phyloP scores from a whole-genome alignment of 2,329 filamentous ascomycete species.

The Cordyceps farinosa region DNA sequence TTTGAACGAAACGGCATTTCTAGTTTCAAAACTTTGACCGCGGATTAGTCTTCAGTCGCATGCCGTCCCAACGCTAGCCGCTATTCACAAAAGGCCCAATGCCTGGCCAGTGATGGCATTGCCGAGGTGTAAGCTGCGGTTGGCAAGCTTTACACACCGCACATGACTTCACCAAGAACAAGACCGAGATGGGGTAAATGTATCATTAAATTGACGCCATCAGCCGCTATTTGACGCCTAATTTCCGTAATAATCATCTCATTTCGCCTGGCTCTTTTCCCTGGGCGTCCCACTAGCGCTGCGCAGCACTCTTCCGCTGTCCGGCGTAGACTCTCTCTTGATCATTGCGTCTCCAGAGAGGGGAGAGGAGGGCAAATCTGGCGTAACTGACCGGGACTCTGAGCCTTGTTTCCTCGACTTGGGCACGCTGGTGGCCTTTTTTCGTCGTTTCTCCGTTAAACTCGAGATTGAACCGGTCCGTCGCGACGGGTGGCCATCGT shows the following conservation, averaged over 20 bases:
- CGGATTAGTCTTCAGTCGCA: neutral
- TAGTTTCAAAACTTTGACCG: no score
- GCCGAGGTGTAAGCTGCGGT: neutral
- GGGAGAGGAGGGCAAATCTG: slow-evolving; percentile 53
- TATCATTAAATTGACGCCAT: neutral
- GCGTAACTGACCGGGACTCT: slow-evolving; percentile 52
- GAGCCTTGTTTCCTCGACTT: slow-evolving; percentile 42
- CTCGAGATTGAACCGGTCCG: slow-evolving; percentile 46
- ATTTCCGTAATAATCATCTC: neutral
- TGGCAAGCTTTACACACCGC: neutral
- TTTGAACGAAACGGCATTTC: neutral
- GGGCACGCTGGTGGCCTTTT: slow-evolving; percentile 44
- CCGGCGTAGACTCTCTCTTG: slow-evolving; percentile 23
- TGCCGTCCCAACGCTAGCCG: no score
- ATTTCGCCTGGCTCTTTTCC: slow-evolving; percentile 3
- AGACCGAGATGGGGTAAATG: neutral
- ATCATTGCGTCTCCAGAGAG: slow-evolving; percentile 46
- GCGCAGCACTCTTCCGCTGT: slow-evolving; percentile 22
- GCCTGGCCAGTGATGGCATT: neutral
- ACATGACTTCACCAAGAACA: neutral
- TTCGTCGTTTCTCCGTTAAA: slow-evolving; percentile 49
- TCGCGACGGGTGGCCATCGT: slow-evolving; percentile 41
- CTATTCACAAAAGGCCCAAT: no score
- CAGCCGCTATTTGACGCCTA: slow-evolving; percentile 9
- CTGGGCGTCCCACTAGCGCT: slow-evolving; percentile 13